Conservation (phyloP, 2,329 filamentous ascomycete species). For the Talaromyces sp. region DNA sequence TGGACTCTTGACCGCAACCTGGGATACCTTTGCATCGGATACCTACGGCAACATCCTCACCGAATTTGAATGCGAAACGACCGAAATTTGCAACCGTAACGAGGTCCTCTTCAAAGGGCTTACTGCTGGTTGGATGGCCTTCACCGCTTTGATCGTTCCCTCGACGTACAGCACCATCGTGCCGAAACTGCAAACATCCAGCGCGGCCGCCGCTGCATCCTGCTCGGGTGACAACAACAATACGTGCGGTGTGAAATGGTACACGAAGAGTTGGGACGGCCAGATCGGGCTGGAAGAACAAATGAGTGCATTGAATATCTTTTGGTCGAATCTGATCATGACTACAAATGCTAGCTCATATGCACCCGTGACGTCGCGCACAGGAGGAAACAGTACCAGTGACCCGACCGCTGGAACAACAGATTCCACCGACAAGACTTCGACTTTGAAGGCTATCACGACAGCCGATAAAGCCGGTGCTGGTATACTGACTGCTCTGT, state of each 20-base stretch:
- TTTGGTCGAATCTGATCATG: slow-evolving; percentile 32
- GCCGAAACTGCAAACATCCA: slow-evolving; percentile 52
- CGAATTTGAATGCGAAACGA: slow-evolving; percentile 58
- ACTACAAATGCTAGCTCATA: slow-evolving; percentile 1
- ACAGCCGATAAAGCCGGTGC: slow-evolving; percentile 43
- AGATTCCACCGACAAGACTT: slow-evolving; percentile 18
- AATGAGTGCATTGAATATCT: slow-evolving; percentile 38
- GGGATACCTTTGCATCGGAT: slow-evolving; percentile 3
- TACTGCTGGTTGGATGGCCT: slow-evolving; percentile 58
- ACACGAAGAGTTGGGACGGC: slow-evolving; percentile 33
- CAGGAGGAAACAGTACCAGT: slow-evolving; percentile 33
- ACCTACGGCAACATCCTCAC: slow-evolving; percentile 45
- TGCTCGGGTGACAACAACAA: slow-evolving; percentile 48
- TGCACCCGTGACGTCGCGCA: slow-evolving; percentile 28
- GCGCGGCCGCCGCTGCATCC: slow-evolving; percentile 52
- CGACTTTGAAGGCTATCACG: slow-evolving; percentile 22
- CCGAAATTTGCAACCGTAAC: slow-evolving; percentile 58
- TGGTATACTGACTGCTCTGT: slow-evolving; percentile 40
- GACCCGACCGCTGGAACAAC: slow-evolving; percentile 27
- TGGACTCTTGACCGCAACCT: slow-evolving; percentile 3
- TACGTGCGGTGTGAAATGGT: slow-evolving; percentile 44
- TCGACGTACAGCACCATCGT: slow-evolving; percentile 52
- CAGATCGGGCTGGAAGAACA: slow-evolving; percentile 41
- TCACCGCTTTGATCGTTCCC: slow-evolving; percentile 57
- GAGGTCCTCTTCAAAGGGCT: slow-evolving; percentile 66